Conservation (phyloP, 129 eudicot species). For the Daucus carota region DH1_v3.0 NC_030381.2:33247001-33247500, state of each 20-base stretch:
- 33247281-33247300: background rate
- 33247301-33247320: background rate
- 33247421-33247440: constrained; percentile 77
- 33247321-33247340: constrained; percentile 75
- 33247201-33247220: background rate
- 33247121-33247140: background rate
- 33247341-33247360: constrained; percentile 78
- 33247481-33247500: constrained; percentile 93
- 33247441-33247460: constrained; percentile 77
- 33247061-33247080: background rate
- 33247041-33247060: background rate
- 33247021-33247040: background rate
- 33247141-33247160: background rate
- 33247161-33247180: background rate
- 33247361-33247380: constrained; percentile 56
- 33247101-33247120: background rate
- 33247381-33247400: constrained; percentile 78
- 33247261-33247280: background rate
- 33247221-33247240: background rate
- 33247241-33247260: background rate
- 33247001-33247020: background rate
- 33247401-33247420: constrained; percentile 67
- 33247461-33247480: constrained; percentile 91
- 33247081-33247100: no score
- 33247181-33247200: background rate